phyloP scores from a whole-genome alignment of 2,329 filamentous ascomycete genomes.

The Thermoascus crustaceus region DNA sequence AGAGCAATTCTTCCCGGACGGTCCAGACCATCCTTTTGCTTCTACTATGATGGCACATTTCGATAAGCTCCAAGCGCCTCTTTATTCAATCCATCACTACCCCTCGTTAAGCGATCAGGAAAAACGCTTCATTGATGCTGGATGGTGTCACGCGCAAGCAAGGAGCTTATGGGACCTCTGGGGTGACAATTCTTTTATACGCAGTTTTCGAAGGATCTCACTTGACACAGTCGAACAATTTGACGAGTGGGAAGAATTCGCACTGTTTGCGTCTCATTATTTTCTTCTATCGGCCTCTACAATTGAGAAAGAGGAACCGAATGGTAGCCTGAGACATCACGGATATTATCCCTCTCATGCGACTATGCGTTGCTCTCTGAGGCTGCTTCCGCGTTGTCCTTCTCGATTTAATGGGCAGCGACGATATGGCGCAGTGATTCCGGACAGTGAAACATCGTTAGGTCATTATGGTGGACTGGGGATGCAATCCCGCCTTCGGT shows the following conservation, averaged over 20 bases:
- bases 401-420: slow-evolving; percentile 41
- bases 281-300: slow-evolving; percentile 62
- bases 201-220: slow-evolving; percentile 47
- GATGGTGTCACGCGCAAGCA: slow-evolving; percentile 57
- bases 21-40: slow-evolving; percentile 72
- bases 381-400: slow-evolving; percentile 15
- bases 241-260: slow-evolving; percentile 94
- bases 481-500: slow-evolving; percentile 40
- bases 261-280: slow-evolving; percentile 76
- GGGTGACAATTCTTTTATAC: slow-evolving; percentile 61
- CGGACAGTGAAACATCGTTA: slow-evolving; percentile 22
- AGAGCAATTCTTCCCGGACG: slow-evolving; percentile 77
- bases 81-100: slow-evolving; percentile 67
- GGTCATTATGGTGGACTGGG: slow-evolving; percentile 37
- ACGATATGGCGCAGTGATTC: slow-evolving; percentile 53
- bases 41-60: slow-evolving; percentile 79
- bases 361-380: slow-evolving; percentile 4
- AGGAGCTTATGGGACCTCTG: slow-evolving; percentile 77
- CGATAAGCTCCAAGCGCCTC: slow-evolving; percentile 66
- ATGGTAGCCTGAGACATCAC: background rate
- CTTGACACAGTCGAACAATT: slow-evolving; percentile 73
- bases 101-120: slow-evolving; percentile 58
- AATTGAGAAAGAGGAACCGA: slow-evolving; percentile 1
- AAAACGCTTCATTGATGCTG: slow-evolving; percentile 57
- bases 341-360: background rate